phyloP scores from a whole-genome alignment of 257 asterid species.

The Solanum neorickii region DNA sequence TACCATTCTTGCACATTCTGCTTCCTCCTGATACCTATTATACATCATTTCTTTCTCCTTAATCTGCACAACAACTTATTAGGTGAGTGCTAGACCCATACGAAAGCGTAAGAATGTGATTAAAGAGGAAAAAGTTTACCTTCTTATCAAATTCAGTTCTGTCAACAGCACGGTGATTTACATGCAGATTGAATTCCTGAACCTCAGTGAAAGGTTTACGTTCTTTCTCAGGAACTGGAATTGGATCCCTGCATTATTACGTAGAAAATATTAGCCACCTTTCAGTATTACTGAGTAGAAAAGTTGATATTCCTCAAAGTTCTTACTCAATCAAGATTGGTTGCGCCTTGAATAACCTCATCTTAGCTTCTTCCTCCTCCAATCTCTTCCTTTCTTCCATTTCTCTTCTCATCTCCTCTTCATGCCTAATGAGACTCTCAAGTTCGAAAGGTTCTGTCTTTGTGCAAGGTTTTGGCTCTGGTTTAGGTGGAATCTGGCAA shows the following conservation, averaged over 20 bases:
- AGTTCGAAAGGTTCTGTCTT: conserved; percentile 80
- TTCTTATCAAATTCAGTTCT: conserved; percentile 83
- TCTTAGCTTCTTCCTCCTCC: conserved; percentile 75
- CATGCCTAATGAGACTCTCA: conserved; percentile 78
- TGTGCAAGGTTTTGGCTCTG: conserved; percentile 87
- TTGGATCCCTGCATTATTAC: conserved; percentile 61
- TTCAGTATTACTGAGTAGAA: background rate
- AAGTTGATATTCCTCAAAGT: background rate
- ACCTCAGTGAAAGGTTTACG: conserved; percentile 80
- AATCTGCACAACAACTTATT: conserved; percentile 25
- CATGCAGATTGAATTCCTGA: conserved; percentile 67
- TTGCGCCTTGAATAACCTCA: conserved; percentile 77
- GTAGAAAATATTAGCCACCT: background rate
- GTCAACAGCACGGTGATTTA: conserved; percentile 61
- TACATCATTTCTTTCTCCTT: conserved; percentile 78
- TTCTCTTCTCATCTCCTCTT: conserved; percentile 80
- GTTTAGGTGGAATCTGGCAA: conserved; percentile 80
- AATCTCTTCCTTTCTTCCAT: conserved; percentile 64
- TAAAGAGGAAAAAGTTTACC: conserved; percentile 16
- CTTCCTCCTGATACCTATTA: conserved; percentile 84
- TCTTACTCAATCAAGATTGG: conserved; percentile 75
- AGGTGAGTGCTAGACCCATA: background rate
- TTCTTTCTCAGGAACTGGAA: conserved; percentile 66
- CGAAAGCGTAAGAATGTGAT: background rate
- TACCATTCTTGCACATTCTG: conserved; percentile 79